phyloP scores from a whole-genome alignment of 2,329 filamentous ascomycete species.

The Fusarium odoratissimum region DNA sequence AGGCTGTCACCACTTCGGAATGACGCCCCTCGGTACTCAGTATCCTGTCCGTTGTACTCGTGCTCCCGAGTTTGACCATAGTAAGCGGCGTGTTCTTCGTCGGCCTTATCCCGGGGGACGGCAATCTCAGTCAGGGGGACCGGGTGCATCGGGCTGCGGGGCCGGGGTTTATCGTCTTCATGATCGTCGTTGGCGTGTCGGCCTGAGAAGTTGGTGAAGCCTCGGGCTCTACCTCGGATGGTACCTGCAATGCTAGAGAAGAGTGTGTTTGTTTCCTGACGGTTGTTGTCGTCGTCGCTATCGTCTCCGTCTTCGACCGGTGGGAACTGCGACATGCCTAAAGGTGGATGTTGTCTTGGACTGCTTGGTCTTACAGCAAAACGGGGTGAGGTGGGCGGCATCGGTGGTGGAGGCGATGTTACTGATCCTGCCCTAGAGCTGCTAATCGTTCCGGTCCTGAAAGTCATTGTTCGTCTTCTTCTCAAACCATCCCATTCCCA shows the following conservation, averaged over 20 bases:
- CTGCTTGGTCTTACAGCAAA: slow-evolving; percentile 36
- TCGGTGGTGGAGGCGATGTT: slow-evolving; percentile 45
- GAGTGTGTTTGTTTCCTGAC: slow-evolving; percentile 60
- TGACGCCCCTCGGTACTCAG: slow-evolving; percentile 62
- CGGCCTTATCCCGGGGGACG: slow-evolving; percentile 59
- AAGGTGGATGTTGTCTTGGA: slow-evolving; percentile 51
- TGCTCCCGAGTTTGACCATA: slow-evolving; percentile 56
- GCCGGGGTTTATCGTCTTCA: slow-evolving; percentile 55
- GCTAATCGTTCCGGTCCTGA: slow-evolving; percentile 43
- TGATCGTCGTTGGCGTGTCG: slow-evolving; percentile 52
- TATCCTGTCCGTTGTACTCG: slow-evolving; percentile 59
- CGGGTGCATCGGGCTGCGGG: slow-evolving; percentile 68
- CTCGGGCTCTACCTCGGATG: slow-evolving; percentile 53
- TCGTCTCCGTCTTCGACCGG: slow-evolving; percentile 70
- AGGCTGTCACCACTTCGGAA: slow-evolving; percentile 55
- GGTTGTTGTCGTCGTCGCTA: slow-evolving; percentile 58
- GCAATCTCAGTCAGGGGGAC: slow-evolving; percentile 72
- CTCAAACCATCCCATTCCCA: slow-evolving; percentile 94
- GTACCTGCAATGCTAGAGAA: slow-evolving; percentile 69
- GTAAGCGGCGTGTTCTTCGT: slow-evolving; percentile 56
- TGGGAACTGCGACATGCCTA: slow-evolving; percentile 90
- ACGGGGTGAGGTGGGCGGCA: slow-evolving; percentile 44
- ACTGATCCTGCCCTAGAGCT: slow-evolving; percentile 46
- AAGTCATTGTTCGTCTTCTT: slow-evolving; percentile 70
- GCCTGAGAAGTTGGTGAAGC: slow-evolving; percentile 50